These are phyloP conservation scores for Nakaseomyces delphensis DNA, from an alignment of 1,139 yeast genomes.

Conservation along the genomic window DNA sequence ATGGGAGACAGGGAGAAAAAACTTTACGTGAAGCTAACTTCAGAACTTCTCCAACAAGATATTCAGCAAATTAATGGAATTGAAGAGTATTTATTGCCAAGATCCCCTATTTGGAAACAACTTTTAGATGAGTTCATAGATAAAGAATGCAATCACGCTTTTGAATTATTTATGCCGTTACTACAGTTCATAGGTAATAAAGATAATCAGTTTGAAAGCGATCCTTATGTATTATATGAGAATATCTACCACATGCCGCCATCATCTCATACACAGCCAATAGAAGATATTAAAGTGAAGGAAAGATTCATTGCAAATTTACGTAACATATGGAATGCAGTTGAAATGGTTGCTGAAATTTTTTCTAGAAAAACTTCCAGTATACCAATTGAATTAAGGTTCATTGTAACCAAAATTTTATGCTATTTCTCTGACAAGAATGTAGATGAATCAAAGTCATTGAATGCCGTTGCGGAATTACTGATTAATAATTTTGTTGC, in stretches of 20 bases:
- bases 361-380: slow-evolving; percentile 37
- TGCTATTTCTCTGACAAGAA: slow-evolving; percentile 41
- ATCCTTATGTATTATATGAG: slow-evolving; percentile 60
- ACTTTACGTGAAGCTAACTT: slow-evolving; percentile 54
- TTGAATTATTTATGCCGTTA: slow-evolving; percentile 45
- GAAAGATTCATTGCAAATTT: slow-evolving; percentile 62
- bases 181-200: slow-evolving; percentile 39
- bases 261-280: slow-evolving; percentile 55
- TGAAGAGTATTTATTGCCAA: slow-evolving; percentile 18
- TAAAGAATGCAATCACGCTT: slow-evolving; percentile 35
- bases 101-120: slow-evolving; percentile 37
- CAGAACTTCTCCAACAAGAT: slow-evolving; percentile 40
- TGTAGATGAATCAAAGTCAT: slow-evolving; percentile 33
- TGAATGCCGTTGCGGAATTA: slow-evolving; percentile 55
- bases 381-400: slow-evolving; percentile 60
- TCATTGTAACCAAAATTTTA: slow-evolving; percentile 38
- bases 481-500: slow-evolving; percentile 70
- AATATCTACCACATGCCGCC: slow-evolving; percentile 38
- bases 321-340: slow-evolving; percentile 62
- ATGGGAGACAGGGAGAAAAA: slow-evolving; percentile 58
- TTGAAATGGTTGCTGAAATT: slow-evolving; percentile 49
- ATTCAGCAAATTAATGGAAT: slow-evolving; percentile 18
- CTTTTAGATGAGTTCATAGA: slow-evolving; percentile 33
- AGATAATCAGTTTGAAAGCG: slow-evolving; percentile 65
- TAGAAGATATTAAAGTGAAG: slow-evolving; percentile 67